These are phyloP conservation scores for Trichosanthes truncata DNA, from an alignment of 306 rosid genomes.

Conservation along the genomic window DNA sequence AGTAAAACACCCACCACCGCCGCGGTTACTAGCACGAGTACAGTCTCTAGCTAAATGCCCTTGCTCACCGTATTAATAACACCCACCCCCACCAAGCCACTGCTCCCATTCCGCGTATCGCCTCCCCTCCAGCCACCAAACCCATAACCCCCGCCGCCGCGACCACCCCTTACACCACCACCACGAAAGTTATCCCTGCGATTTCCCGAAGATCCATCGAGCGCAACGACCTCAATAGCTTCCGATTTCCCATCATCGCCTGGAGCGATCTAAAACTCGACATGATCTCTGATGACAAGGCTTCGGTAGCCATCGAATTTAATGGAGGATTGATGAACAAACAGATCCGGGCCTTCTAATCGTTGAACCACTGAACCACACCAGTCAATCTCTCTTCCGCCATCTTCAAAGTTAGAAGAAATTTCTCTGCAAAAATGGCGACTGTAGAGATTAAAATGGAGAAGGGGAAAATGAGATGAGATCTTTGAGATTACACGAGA, in stretches of 20 bases:
- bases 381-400: conserved; percentile 70
- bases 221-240: conserved; percentile 69
- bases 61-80: conserved; percentile 52
- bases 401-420: conserved; percentile 26
- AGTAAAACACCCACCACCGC: conserved; percentile 32
- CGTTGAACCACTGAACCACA: conserved; percentile 72
- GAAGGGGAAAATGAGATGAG: no score
- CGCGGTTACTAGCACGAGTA: conserved; percentile 11
- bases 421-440: neutral
- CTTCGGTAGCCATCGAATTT: conserved; percentile 75
- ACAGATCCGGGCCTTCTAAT: conserved; percentile 61
- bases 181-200: conserved; percentile 16
- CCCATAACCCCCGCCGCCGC: conserved; percentile 26
- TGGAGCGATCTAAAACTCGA: conserved; percentile 50
- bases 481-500: no score
- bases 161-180: conserved; percentile 17
- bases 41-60: conserved; percentile 80
- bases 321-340: conserved; percentile 80
- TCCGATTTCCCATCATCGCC: conserved; percentile 60
- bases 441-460: neutral
- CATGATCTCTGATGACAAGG: conserved; percentile 51
- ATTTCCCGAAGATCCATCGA: conserved; percentile 41
- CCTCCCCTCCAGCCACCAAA: conserved; percentile 48
- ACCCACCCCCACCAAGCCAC: conserved; percentile 42
- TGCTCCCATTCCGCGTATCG: conserved; percentile 36